phyloP scores from a whole-genome alignment of 305 asterid species.

The Rubia balearica region DNA sequence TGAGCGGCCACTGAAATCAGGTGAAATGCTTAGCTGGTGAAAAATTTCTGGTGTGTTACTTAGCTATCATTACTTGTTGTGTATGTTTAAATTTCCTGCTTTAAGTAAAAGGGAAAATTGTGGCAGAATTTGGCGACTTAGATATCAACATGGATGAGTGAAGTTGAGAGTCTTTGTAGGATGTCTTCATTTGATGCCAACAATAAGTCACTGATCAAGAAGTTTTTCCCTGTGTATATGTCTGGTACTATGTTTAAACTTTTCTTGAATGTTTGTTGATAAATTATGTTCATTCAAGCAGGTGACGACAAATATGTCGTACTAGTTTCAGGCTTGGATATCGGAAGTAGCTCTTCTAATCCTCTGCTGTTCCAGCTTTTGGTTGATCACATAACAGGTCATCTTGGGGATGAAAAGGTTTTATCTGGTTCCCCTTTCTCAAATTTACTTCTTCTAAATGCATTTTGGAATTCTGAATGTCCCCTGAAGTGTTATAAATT shows the following conservation, averaged over 20 bases:
- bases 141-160: background rate
- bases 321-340: slow-evolving; percentile 77
- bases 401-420: slow-evolving; percentile 94
- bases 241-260: background rate
- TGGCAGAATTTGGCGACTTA: background rate
- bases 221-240: no score
- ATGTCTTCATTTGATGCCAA: background rate
- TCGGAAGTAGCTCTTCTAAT: slow-evolving; percentile 69
- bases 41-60: slow-evolving; percentile 4
- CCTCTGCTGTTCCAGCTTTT: slow-evolving; percentile 91
- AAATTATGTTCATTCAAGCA: slow-evolving; percentile 28
- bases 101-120: background rate
- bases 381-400: slow-evolving; percentile 94
- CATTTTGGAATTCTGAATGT: slow-evolving; percentile 14
- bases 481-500: slow-evolving; percentile 20
- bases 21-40: slow-evolving; percentile 29
- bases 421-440: slow-evolving; percentile 17
- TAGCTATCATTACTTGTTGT: background rate
- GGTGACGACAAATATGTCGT: slow-evolving; percentile 88
- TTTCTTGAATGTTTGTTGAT: background rate
- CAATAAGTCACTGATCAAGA: no score
- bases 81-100: background rate
- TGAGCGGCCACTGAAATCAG: slow-evolving; percentile 51
- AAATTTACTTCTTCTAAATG: slow-evolving; percentile 10
- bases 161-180: background rate